phyloP scores from a whole-genome alignment of 2,329 filamentous ascomycete species.

The Catunica adiposa region DNA sequence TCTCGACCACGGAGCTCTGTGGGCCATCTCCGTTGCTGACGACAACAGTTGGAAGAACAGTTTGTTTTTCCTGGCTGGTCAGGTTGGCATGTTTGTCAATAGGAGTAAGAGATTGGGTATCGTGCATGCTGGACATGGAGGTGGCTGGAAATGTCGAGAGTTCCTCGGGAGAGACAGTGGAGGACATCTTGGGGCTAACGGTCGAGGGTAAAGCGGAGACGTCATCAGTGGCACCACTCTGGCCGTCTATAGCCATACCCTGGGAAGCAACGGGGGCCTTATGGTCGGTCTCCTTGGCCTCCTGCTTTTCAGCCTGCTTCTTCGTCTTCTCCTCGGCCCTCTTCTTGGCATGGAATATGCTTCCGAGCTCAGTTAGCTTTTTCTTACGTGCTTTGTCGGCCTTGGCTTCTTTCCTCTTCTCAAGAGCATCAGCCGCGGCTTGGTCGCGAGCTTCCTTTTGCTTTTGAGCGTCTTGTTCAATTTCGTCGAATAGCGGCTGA shows the following conservation, averaged over 20 bases:
- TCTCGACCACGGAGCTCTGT: neutral
- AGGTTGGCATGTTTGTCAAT: neutral
- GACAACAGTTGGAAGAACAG: neutral
- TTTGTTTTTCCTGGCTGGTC: neutral
- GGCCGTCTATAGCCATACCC: neutral
- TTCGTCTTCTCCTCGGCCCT: slow-evolving; percentile 41
- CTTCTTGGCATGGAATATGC: slow-evolving; percentile 42
- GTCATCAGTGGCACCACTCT: neutral
- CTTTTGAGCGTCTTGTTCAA: slow-evolving; percentile 4
- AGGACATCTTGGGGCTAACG: neutral
- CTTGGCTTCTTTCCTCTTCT: slow-evolving; percentile 64
- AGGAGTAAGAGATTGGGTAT: neutral
- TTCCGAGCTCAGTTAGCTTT: slow-evolving; percentile 54
- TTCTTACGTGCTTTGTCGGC: slow-evolving; percentile 44
- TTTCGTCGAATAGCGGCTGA: slow-evolving; percentile 27
- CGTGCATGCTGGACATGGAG: neutral
- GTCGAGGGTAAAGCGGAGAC: neutral
- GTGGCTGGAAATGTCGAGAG: slow-evolving; percentile 2
- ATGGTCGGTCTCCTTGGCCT: slow-evolving; percentile 24
- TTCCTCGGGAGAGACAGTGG: slow-evolving; percentile 6
- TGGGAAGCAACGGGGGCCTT: no score
- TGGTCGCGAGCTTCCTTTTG: slow-evolving; percentile 40
- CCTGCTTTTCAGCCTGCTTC: slow-evolving; percentile 36
- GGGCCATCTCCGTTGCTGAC: neutral
- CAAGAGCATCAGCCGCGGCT: slow-evolving; percentile 65